Percentiles rank a stretch among this genome's conserved stretches.
Evolutionary conservation across 495 filamentous ascomycete genomes (phyloP).

Genomic region (Xylaria venustula): DNA sequence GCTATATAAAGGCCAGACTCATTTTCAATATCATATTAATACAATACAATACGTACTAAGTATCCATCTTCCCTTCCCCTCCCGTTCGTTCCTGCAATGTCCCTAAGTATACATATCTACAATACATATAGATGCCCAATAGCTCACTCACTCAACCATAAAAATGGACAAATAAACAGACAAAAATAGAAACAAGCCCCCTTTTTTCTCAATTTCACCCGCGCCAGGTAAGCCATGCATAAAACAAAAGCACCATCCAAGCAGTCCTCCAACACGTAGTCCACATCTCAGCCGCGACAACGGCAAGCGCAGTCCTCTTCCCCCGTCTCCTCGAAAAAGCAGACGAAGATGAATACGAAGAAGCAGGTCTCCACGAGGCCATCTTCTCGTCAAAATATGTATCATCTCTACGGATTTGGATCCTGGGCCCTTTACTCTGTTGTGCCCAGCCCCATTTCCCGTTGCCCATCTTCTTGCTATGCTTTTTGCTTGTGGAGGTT

Average conservation of each 20-base stretch:
- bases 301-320: slow-evolving; percentile 17
- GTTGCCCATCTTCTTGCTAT: not conserved
- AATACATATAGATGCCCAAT: too few relatives aligned
- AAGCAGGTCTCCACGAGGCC: slow-evolving; percentile 27
- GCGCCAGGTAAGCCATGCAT: slow-evolving; percentile 38
- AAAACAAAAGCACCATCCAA: slow-evolving; percentile 47
- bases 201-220: slow-evolving; percentile 22
- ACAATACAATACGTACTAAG: too few relatives aligned
- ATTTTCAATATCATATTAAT: too few relatives aligned
- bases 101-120: too few relatives aligned
- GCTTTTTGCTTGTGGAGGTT: not conserved
- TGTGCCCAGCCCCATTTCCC: slow-evolving; percentile 41
- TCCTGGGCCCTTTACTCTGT: slow-evolving; percentile 36
- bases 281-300: slow-evolving; percentile 44
- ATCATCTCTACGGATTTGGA: slow-evolving; percentile 39
- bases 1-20: too few relatives aligned
- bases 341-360: slow-evolving; percentile 7
- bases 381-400: slow-evolving; percentile 36
- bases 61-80: too few relatives aligned
- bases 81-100: too few relatives aligned
- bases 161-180: too few relatives aligned
- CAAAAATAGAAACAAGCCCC: too few relatives aligned
- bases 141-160: too few relatives aligned
- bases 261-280: slow-evolving; percentile 41
- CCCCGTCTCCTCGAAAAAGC: not conserved